A percentile compares a stretch with the other conserved stretches of the same genome.
Evolutionary conservation across 306 rosid genomes (phyloP).

Genomic region (Quercus rubra): DNA sequence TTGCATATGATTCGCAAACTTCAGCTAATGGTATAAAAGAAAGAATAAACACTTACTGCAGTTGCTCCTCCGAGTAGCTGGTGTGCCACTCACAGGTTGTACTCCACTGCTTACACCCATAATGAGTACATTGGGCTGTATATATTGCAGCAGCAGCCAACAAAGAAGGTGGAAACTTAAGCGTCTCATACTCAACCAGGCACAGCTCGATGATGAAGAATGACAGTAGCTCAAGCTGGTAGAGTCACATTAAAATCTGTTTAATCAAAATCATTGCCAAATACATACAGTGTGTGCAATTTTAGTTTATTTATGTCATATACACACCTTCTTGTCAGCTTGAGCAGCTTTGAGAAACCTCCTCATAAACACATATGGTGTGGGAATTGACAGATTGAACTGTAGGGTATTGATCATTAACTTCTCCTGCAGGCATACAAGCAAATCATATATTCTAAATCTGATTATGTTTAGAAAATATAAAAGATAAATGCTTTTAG

Average conservation of each 20-base stretch:
- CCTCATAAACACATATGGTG: slow-evolving; percentile 53
- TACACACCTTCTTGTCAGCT: slow-evolving; percentile 38
- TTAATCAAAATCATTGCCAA: slow-evolving; percentile 1
- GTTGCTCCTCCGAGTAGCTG: slow-evolving; percentile 59
- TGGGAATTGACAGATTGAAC: slow-evolving; percentile 58
- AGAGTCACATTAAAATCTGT: background rate
- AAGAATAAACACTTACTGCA: slow-evolving; percentile 46
- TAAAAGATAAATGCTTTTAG: background rate
- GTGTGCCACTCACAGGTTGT: slow-evolving; percentile 71
- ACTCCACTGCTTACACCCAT: slow-evolving; percentile 67
- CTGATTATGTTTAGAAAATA: background rate
- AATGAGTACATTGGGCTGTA: slow-evolving; percentile 63
- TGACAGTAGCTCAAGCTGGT: slow-evolving; percentile 39
- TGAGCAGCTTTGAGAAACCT: slow-evolving; percentile 59
- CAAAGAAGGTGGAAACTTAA: slow-evolving; percentile 65
- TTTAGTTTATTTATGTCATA: background rate
- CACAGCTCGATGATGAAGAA: slow-evolving; percentile 82
- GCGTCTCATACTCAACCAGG: slow-evolving; percentile 73
- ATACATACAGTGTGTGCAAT: background rate
- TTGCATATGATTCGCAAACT: background rate
- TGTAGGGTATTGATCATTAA: slow-evolving; percentile 47
- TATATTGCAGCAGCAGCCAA: slow-evolving; percentile 83
- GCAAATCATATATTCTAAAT: background rate
- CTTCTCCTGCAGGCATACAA: slow-evolving; percentile 38
- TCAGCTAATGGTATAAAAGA: background rate